Evolutionary conservation across 495 filamentous ascomycete species (phyloP).

Genomic region (Physcia stellaris): DNA sequence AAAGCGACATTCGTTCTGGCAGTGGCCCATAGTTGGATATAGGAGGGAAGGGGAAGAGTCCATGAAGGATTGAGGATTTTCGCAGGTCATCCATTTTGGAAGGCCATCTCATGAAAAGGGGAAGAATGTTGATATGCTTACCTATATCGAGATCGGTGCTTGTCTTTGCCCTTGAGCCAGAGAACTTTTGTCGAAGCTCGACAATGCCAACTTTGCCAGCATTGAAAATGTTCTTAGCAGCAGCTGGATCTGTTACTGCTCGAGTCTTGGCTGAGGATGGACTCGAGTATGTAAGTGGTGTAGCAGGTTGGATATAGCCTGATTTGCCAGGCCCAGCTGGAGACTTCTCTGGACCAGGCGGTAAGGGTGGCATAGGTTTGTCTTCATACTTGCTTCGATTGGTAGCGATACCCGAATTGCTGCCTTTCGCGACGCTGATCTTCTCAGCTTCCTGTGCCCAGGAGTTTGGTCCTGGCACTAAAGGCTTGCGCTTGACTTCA

Average conservation of each 20-base stretch:
- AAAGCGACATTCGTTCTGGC: no score
- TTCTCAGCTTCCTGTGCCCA: conserved; percentile 11
- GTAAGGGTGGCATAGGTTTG: conserved; percentile 17
- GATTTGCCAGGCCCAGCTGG: conserved; percentile 2
- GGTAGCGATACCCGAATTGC: conserved; percentile 2
- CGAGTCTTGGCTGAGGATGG: conserved; percentile 6
- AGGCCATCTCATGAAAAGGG: background rate
- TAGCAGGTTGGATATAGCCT: conserved; percentile 13
- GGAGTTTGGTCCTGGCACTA: conserved; percentile 9
- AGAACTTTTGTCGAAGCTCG: conserved; percentile 15
- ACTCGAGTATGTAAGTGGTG: conserved; percentile 5
- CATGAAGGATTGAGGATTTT: no score
- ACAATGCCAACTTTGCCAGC: conserved; percentile 9
- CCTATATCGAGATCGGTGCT: no score
- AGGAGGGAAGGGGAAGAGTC: no score
- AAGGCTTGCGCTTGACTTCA: conserved; percentile 3
- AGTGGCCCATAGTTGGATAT: no score
- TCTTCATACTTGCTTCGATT: conserved; percentile 16
- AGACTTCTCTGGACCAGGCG: background rate
- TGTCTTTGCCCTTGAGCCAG: conserved; percentile 8
- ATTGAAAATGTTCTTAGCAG: conserved; percentile 9
- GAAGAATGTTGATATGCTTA: background rate
- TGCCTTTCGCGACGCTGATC: background rate
- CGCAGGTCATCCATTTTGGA: no score
- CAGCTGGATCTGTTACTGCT: conserved; percentile 14